Evolutionary conservation across 2,329 filamentous ascomycete genomes (phyloP).

Genomic region (Tolypocladium inflatum): DNA sequence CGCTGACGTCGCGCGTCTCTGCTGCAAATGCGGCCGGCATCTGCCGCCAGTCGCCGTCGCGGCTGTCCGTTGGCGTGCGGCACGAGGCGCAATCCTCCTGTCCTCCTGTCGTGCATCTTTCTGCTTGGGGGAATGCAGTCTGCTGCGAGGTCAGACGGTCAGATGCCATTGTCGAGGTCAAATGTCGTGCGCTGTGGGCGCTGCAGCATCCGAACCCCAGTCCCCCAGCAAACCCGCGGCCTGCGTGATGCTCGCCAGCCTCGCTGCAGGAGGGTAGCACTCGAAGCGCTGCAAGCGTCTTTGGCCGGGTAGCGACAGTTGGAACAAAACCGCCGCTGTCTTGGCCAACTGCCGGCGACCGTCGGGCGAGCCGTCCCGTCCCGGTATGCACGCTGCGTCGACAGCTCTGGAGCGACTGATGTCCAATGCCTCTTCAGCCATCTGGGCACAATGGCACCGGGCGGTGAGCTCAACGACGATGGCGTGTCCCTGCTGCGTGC

Average conservation of each 20-base stretch:
- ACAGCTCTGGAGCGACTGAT: neutral
- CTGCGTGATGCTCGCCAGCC: neutral
- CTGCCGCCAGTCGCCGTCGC: neutral
- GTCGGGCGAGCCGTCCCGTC: neutral
- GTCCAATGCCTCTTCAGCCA: neutral
- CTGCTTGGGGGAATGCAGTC: neutral
- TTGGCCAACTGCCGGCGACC: neutral
- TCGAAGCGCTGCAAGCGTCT: neutral
- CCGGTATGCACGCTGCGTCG: neutral
- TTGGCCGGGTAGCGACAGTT: neutral
- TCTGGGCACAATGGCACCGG: neutral
- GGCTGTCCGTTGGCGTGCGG: neutral
- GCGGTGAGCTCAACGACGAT: neutral
- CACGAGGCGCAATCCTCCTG: neutral
- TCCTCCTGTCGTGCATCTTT: neutral
- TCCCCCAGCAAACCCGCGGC: neutral
- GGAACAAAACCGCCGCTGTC: neutral
- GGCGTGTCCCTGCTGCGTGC: neutral
- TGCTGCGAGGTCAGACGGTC: neutral
- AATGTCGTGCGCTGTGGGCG: neutral
- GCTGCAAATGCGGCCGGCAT: neutral
- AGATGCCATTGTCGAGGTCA: neutral
- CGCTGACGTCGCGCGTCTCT: neutral
- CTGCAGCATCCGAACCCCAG: neutral
- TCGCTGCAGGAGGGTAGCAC: neutral